phyloP scores from a whole-genome alignment of 257 asterid genomes.

The Mitragyna speciosa region DNA sequence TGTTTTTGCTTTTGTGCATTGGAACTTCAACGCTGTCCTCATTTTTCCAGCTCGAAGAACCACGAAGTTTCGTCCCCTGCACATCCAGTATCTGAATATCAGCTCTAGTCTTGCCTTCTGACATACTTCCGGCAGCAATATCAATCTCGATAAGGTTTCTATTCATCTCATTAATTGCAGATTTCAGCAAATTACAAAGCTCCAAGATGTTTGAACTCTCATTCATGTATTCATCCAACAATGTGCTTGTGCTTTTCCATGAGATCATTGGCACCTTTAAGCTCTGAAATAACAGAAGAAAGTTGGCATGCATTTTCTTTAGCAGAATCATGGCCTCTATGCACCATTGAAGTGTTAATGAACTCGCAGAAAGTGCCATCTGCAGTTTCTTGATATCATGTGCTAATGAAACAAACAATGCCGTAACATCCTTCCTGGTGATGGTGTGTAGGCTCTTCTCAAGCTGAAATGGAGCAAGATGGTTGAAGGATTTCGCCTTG shows the following conservation, averaged over 20 bases:
- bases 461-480: conserved; percentile 18
- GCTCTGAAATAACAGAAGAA: conserved; percentile 7
- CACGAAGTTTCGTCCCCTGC: neutral
- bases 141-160: conserved; percentile 10
- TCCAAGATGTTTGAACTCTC: conserved; percentile 22
- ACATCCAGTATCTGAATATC: conserved; percentile 2
- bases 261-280: conserved; percentile 2
- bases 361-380: conserved; percentile 4
- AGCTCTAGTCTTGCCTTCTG: neutral
- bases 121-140: neutral
- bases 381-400: conserved; percentile 14
- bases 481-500: conserved; percentile 7
- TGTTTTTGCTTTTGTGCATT: neutral
- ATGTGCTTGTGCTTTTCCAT: neutral
- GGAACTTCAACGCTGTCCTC: neutral
- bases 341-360: conserved; percentile 23
- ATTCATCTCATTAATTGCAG: conserved; percentile 16
- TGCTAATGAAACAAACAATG: conserved; percentile 17
- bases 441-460: conserved; percentile 1
- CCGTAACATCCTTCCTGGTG: neutral
- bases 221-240: conserved; percentile 25
- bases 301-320: conserved; percentile 14
- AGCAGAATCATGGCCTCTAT: conserved; percentile 18
- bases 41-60: conserved; percentile 3
- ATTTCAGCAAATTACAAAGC: conserved; percentile 25